A percentile compares a stretch with the other conserved stretches of the same genome.
phyloP scores from a whole-genome alignment of 768 basidiomycete genomes.

The Boletus edulis region DNA sequence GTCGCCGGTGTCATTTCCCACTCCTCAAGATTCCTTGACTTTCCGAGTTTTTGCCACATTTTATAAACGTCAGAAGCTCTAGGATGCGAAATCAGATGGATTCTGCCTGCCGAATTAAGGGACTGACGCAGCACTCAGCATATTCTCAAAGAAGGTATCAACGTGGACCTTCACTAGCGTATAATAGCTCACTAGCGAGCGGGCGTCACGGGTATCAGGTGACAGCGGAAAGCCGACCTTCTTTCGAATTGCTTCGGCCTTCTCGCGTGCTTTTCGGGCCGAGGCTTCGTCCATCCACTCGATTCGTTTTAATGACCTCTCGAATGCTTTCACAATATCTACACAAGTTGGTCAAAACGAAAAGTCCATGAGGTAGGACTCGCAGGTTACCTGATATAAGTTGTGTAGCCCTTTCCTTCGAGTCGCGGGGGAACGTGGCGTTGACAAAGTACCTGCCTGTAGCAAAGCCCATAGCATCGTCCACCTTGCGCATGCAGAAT shows the following conservation, averaged over 20 bases:
- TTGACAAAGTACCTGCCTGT: conserved; percentile 88
- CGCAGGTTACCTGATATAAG: conserved; percentile 67
- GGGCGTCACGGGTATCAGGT: conserved; percentile 74
- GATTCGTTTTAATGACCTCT: conserved; percentile 65
- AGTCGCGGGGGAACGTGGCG: conserved; percentile 74
- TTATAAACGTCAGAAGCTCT: conserved; percentile 62
- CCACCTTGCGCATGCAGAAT: conserved; percentile 74
- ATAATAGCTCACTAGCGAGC: conserved; percentile 75
- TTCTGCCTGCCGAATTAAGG: not conserved
- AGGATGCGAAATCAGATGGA: conserved; percentile 8
- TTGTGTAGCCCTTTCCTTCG: conserved; percentile 74
- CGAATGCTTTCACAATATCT: conserved; percentile 84
- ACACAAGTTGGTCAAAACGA: conserved; percentile 17
- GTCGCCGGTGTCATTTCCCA: conserved; percentile 91
- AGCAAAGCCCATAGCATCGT: conserved; percentile 80
- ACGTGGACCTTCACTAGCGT: conserved; percentile 58
- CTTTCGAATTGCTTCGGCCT: conserved; percentile 59
- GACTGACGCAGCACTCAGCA: conserved; percentile 59
- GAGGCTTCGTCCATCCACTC: conserved; percentile 93
- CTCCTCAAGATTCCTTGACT: conserved; percentile 58
- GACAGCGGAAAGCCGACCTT: conserved; percentile 93
- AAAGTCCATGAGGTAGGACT: not conserved
- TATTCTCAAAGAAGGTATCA: conserved; percentile 81
- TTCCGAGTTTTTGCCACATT: conserved; percentile 75
- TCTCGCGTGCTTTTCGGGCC: conserved; percentile 77